Evolutionary conservation across 768 basidiomycete species (phyloP), one percentile per base, ranked within the genome.

Genomic region (Hygrophorus pudorinus): DNA sequence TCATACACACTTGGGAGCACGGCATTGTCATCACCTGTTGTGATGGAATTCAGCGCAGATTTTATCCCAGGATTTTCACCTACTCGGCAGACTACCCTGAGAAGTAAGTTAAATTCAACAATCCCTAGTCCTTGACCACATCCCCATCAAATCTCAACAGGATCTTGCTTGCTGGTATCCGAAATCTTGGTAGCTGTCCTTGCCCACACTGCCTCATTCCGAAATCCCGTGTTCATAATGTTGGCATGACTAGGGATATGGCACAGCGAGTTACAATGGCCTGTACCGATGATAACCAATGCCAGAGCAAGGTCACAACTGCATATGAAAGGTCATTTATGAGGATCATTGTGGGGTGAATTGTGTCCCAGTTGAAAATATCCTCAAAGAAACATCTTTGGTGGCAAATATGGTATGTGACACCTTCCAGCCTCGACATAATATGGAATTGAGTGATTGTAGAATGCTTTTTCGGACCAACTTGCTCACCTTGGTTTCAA

Each of bases 11-110:
- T 0, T 67, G 63, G 46, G 31, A 30, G 9, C 50, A 66, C 46
- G 65, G 67, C 0, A 58, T 66, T 13, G 56, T 61, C 1, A 37
- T 65, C 0, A 28, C 35, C 5, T 66, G 59, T 38, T 18, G 28
- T 10, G 64, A 66, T 55, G 59, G 60, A 1, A 48, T 65, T 6
- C 9, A 45, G 11, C 55, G 63, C 1, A 53, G 59, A 12, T 38
- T 67, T 3, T 66, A 55, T 51, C 62, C 60, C 9, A 47, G 61
- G 1, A 36, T 68, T 4, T 62, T 63, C 41, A 63, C 61, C 2
- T 65, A 65, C 38, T 60, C 65, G 0, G 64, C 65, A 12, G 65
- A 66, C 50, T 70, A 68, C 47, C 67, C 64, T 7, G 69, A 70
- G 42, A 66, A 67, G 67, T 71, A 45, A 45, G 59, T 41, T 11